A percentile compares a stretch with the other conserved stretches of the same genome.
Conservation (phyloP, 306 rosid species). For the Cyamopsis tetragonoloba region DNA sequence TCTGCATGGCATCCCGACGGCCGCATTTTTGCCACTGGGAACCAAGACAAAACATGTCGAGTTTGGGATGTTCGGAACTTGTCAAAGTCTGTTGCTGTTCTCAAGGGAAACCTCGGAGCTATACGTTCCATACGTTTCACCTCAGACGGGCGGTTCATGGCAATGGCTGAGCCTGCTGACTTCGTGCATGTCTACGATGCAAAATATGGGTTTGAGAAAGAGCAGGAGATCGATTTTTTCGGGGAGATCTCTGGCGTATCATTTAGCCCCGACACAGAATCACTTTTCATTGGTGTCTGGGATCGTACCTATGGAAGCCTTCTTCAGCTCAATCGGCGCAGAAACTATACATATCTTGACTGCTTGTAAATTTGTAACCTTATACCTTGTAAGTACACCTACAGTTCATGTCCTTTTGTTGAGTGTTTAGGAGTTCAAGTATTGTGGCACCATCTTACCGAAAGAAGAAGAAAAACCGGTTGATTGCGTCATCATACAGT, state of each 20-base stretch:
- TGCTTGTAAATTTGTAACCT: slow-evolving; percentile 46
- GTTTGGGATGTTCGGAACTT: slow-evolving; percentile 81
- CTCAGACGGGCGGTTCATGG: slow-evolving; percentile 80
- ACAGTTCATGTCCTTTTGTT: slow-evolving; percentile 16
- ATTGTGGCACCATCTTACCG: slow-evolving; percentile 22
- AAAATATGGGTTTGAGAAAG: slow-evolving; percentile 66
- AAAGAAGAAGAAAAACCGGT: slow-evolving; percentile 7
- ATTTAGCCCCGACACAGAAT: slow-evolving; percentile 92
- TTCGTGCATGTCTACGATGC: slow-evolving; percentile 79
- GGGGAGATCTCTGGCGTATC: slow-evolving; percentile 92
- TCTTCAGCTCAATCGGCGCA: slow-evolving; percentile 63
- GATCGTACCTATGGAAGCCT: slow-evolving; percentile 90
- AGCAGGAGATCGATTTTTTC: slow-evolving; percentile 81
- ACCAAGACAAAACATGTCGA: slow-evolving; percentile 87
- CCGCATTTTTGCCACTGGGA: slow-evolving; percentile 72
- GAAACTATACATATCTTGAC: slow-evolving; percentile 60
- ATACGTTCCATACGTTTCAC: slow-evolving; percentile 74
- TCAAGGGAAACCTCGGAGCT: slow-evolving; percentile 89
- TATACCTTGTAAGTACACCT: slow-evolving; percentile 32
- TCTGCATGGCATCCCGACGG: slow-evolving; percentile 92
- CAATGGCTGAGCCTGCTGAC: slow-evolving; percentile 92
- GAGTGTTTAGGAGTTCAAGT: slow-evolving; percentile 28
- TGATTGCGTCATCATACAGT: slow-evolving; percentile 22
- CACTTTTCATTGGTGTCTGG: slow-evolving; percentile 79
- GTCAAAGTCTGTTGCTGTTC: slow-evolving; percentile 74